Evolutionary conservation across 2,329 filamentous ascomycete species (phyloP).

Genomic region (Basipetospora chlamydospora): DNA sequence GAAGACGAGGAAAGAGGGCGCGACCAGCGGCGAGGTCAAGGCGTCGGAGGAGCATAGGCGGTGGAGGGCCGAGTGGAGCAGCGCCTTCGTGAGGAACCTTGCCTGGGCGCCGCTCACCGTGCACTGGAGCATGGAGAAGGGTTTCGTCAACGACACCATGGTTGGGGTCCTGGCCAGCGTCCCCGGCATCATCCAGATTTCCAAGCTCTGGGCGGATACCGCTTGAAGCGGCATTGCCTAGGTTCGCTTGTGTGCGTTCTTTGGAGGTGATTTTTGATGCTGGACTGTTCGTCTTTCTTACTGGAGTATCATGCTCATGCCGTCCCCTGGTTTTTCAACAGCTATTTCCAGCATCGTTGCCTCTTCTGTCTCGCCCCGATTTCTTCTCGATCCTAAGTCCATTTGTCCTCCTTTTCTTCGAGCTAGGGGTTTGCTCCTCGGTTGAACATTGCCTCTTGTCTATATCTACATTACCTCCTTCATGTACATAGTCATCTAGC

Average conservation of each 20-base stretch:
- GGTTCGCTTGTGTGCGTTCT: too few species aligned
- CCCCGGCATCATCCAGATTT: conserved; percentile 23
- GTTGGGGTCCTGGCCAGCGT: conserved; percentile 20
- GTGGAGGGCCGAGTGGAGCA: conserved; percentile 43
- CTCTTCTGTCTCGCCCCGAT: too few species aligned
- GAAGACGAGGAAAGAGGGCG: conserved; percentile 21
- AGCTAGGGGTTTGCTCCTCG: too few species aligned
- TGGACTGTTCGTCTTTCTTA: too few species aligned
- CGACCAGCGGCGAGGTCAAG: conserved; percentile 15
- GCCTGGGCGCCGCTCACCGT: conserved; percentile 72
- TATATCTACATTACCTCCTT: too few species aligned
- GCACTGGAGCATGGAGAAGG: conserved; percentile 65
- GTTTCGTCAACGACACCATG: conserved; percentile 22
- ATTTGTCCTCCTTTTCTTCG: too few species aligned
- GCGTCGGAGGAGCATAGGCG: conserved; percentile 22
- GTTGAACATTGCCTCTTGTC: too few species aligned
- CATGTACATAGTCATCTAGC: too few species aligned
- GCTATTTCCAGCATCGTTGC: too few species aligned
- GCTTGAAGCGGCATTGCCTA: conserved; percentile 8
- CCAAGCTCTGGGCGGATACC: conserved; percentile 21
- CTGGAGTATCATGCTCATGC: neutral
- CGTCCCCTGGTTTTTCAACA: too few species aligned
- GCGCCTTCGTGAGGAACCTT: conserved; percentile 51
- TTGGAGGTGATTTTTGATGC: too few species aligned
- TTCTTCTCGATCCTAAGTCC: too few species aligned